Evolutionary conservation across 2,329 filamentous ascomycete genomes (phyloP), one percentile per base, ranked within the genome.

Genomic region (Hymenotorrendiella dingleyae): DNA sequence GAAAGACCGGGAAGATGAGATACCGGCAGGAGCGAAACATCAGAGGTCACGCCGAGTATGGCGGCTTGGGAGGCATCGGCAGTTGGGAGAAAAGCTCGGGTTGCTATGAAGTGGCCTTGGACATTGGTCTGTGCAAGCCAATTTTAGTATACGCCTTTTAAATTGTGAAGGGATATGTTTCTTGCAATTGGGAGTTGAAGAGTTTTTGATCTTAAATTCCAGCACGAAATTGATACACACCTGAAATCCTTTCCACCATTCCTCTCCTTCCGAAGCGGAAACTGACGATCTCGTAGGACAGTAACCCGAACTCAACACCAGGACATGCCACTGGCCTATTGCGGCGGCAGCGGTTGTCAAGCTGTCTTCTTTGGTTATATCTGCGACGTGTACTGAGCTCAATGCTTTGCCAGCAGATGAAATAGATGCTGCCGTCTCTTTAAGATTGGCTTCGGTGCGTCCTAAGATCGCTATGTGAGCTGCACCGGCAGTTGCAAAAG

Each of bases 401-500:
- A 63, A 56, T 28, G 66, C 54, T 28, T 59, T 54, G 11, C 62
- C 48, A 26, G 63, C 49, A 40, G 68, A 61, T 5, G 50, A 54
- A 21, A 59, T 49, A 53, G 67, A 64, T 33, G 63, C 66, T n/a
- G 63, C 55, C 9, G 16, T 19, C 4, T 11, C 7, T 22, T n/a
- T 22, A n/a, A 22, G 50, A 42, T 64, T 61, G 14, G 55, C 57
- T 51, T 49, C 57, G 27, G 59, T 56, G 16, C 71, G 66, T 19
- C 69, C 70, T 1, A 72, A 52, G 6, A 75, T 59, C 7, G 61
- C 63, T 36, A 75, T 68, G 0, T 58, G 57, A 32, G 62, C 55
- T 1, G 69, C 69, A 6, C 69, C 67, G 42, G 71, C 68, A 48
- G 56, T 34, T 9, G 69, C 69, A 40, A 72, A 74, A 47, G 52